Evolutionary conservation across 768 basidiomycete species (phyloP).

Genomic region (Suillus brevipes): DNA sequence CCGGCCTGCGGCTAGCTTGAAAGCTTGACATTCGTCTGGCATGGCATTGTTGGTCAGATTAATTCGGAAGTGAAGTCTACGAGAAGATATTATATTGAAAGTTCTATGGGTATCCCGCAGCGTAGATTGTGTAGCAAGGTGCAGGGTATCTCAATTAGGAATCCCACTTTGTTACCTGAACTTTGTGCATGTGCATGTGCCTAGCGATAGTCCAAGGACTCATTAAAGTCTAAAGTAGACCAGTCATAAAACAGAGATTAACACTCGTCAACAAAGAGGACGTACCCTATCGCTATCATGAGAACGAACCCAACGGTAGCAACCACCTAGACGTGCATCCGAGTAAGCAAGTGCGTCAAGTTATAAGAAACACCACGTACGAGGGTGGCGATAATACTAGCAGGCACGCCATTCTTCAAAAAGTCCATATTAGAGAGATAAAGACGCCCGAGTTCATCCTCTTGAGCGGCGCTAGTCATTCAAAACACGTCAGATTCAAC

Average conservation of each 20-base stretch:
- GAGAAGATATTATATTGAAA: neutral
- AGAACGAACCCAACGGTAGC: conserved; percentile 82
- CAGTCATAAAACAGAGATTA: neutral
- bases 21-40: neutral
- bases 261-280: conserved; percentile 12
- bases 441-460: conserved; percentile 88
- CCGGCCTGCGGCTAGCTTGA: too few species aligned
- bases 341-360: neutral
- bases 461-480: conserved; percentile 76
- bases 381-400: conserved; percentile 84
- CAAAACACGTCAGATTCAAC: conserved; percentile 8
- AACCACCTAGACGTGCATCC: conserved; percentile 56
- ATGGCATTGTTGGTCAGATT: neutral
- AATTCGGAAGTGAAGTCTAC: too few species aligned
- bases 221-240: neutral
- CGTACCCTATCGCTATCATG: conserved; percentile 72
- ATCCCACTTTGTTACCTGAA: neutral
- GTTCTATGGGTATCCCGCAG: neutral
- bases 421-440: conserved; percentile 89
- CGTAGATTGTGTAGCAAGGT: neutral
- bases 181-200: neutral
- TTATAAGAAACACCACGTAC: conserved; percentile 42
- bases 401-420: conserved; percentile 90
- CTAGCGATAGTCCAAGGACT: neutral
- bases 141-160: neutral